Conservation (phyloP, 1,139 yeast species). For the Kodamaea sp. region DNA sequence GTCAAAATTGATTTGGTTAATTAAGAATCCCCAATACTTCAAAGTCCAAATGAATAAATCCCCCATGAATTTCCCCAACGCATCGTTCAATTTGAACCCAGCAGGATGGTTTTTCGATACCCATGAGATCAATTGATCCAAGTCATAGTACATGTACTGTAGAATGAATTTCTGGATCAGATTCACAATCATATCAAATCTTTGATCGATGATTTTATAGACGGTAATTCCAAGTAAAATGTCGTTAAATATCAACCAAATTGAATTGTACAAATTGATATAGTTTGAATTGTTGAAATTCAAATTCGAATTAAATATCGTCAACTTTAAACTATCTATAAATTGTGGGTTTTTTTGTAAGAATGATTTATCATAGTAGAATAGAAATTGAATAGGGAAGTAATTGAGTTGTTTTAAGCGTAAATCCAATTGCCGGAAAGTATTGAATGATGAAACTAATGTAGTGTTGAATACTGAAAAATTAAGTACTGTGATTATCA, state of each 20-base stretch:
- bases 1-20: constrained; percentile 9
- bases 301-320: constrained; percentile 35
- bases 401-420: constrained; percentile 74
- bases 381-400: constrained; percentile 77
- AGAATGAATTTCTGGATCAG: constrained; percentile 38
- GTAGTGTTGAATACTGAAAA: constrained; percentile 6
- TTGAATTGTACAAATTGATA: constrained; percentile 79
- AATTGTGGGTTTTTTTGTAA: constrained; percentile 24
- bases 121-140: constrained; percentile 60
- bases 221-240: constrained; percentile 66
- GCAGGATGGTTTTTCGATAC: constrained; percentile 82
- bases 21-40: constrained; percentile 53
- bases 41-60: constrained; percentile 85
- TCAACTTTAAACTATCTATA: constrained; percentile 28
- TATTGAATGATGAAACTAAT: constrained; percentile 46
- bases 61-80: constrained; percentile 80
- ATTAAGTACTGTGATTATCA: too few species aligned
- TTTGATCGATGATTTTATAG: constrained; percentile 47
- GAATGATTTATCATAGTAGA: constrained; percentile 38
- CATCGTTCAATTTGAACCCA: constrained; percentile 87
- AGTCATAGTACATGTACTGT: constrained; percentile 28
- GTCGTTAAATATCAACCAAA: constrained; percentile 87
- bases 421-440: constrained; percentile 75
- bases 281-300: constrained; percentile 64
- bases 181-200: constrained; percentile 32